These are phyloP conservation scores for Puccinia coronata DNA, from an alignment of 1,284 basidiomycete genomes.

Conservation along the genomic window DNA sequence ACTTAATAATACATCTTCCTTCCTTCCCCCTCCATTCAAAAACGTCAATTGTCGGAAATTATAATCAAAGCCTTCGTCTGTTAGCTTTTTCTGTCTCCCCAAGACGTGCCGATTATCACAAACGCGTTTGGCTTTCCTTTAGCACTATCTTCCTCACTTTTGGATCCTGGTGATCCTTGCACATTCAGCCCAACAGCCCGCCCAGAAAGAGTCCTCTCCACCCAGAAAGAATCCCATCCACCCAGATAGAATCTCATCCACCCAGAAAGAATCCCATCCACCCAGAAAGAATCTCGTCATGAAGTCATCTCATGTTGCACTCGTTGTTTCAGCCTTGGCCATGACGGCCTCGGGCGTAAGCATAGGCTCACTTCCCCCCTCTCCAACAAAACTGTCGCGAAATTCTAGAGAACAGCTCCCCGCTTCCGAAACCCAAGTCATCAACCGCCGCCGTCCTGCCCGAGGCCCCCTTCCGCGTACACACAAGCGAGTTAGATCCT, in stretches of 20 bases:
- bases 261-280: no score
- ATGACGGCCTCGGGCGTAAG: slow-evolving; percentile 17
- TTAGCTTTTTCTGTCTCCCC: neutral
- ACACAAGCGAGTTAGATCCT: neutral
- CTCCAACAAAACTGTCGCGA: slow-evolving; percentile 8
- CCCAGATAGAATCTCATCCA: no score
- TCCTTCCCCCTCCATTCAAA: neutral
- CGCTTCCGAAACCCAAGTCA: neutral
- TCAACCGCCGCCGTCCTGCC: neutral
- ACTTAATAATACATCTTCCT: slow-evolving; percentile 5
- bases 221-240: no score
- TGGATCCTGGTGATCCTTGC: slow-evolving; percentile 13
- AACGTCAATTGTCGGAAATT: neutral
- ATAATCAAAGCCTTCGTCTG: neutral
- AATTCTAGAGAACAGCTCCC: neutral
- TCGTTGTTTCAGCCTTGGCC: slow-evolving; percentile 23
- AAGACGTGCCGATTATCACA: neutral
- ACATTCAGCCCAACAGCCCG: neutral
- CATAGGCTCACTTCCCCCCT: slow-evolving; percentile 4
- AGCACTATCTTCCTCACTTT: neutral
- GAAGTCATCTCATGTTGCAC: slow-evolving; percentile 20
- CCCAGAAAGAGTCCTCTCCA: no score
- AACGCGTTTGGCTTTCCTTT: neutral
- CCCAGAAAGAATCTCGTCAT: neutral
- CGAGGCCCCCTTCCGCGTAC: slow-evolving; percentile 6